phyloP scores from a whole-genome alignment of 108 stramenopile genomes.

The Halocafeteria seosinensis region DNA sequence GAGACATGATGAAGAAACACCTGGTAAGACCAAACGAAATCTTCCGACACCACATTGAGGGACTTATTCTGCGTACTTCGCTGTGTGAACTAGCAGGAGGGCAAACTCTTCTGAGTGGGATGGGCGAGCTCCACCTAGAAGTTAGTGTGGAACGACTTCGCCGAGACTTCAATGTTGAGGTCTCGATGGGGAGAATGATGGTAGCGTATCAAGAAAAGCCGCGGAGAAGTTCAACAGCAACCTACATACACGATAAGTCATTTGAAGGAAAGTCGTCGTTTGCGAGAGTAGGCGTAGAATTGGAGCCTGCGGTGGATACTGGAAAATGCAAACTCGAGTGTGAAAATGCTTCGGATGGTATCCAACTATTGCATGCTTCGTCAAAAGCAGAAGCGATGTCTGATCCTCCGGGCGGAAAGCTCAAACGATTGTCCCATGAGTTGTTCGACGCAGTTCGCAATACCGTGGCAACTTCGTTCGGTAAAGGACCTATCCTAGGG shows the following conservation, averaged over 20 bases:
- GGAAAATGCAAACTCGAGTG: neutral
- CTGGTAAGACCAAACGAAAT: no score
- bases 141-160: slow-evolving; percentile 97
- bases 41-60: no score
- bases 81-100: no score
- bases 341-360: neutral
- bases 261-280: neutral
- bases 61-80: no score
- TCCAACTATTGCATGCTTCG: neutral
- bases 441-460: neutral
- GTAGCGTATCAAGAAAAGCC: slow-evolving; percentile 10
- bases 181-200: slow-evolving; percentile 49
- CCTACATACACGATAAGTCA: neutral
- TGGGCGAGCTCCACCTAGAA: slow-evolving; percentile 99
- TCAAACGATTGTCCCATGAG: no score
- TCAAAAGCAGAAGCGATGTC: neutral
- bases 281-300: neutral
- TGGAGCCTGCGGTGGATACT: neutral
- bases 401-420: no score
- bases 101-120: slow-evolving; percentile 92
- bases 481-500: slow-evolving; percentile 2
- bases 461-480: neutral
- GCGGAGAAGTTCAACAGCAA: neutral
- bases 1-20: no score
- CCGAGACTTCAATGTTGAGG: slow-evolving; percentile 86